A percentile compares a stretch with the other conserved stretches of the same genome.
Evolutionary conservation across 805 yeast species (phyloP).

Genomic region (Yamadazyma tumulicola): DNA sequence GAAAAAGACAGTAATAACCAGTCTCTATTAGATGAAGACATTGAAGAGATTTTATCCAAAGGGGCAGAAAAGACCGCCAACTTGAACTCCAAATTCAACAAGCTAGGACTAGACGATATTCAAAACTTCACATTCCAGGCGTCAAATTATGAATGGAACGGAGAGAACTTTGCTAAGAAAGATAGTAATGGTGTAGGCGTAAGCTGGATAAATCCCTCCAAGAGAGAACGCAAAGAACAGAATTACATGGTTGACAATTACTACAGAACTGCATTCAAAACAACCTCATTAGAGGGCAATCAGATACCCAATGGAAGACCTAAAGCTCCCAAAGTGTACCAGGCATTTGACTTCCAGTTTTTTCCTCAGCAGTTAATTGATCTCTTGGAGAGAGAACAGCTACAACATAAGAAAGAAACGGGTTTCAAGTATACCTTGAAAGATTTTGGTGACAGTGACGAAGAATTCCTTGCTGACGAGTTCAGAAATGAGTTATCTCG

Average conservation of each 20-base stretch:
- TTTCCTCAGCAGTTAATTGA: conserved; percentile 53
- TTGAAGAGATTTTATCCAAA: conserved; percentile 73
- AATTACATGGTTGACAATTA: conserved; percentile 75
- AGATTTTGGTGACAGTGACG: conserved; percentile 59
- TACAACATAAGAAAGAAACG: conserved; percentile 57
- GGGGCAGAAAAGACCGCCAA: conserved; percentile 82
- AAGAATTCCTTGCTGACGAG: conserved; percentile 47
- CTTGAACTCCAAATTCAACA: conserved; percentile 76
- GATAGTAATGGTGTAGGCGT: conserved; percentile 37
- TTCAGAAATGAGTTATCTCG: conserved; percentile 34
- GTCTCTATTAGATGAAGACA: conserved; percentile 56
- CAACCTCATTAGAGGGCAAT: conserved; percentile 15
- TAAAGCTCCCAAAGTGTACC: conserved; percentile 61
- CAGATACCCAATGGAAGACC: conserved; percentile 23
- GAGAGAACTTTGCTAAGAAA: conserved; percentile 70
- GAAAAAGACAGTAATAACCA: conserved; percentile 12
- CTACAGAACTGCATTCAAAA: conserved; percentile 63
- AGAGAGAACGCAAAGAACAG: conserved; percentile 74
- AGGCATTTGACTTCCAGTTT: conserved; percentile 72
- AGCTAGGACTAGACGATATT: conserved; percentile 87
- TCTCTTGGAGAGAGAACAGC: conserved; percentile 60
- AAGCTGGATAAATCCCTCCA: conserved; percentile 71
- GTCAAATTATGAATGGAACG: conserved; percentile 96
- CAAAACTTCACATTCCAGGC: conserved; percentile 88
- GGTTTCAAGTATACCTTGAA: conserved; percentile 55